These are phyloP conservation scores for Conoideocrella luteorostrata DNA, from an alignment of 2,329 filamentous ascomycete species.

Conservation along the genomic window DNA sequence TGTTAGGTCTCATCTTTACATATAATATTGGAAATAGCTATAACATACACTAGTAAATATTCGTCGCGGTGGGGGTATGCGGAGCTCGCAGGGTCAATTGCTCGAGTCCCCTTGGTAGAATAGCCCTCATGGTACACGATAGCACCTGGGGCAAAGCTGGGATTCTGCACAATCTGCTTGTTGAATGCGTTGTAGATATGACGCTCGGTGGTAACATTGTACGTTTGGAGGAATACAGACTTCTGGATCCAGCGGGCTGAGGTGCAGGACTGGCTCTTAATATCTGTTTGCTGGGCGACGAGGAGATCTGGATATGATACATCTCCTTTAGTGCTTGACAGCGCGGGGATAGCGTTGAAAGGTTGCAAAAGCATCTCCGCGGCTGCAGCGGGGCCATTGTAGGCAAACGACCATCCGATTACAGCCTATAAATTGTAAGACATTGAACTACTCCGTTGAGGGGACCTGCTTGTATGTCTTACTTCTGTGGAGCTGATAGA, in stretches of 20 bases:
- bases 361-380: constrained; percentile 15
- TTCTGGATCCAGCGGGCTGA: constrained; percentile 1
- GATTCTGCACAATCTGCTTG: background rate
- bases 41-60: constrained; percentile 13
- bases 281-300: constrained; percentile 1
- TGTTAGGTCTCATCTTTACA: background rate
- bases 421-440: constrained; percentile 11
- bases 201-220: constrained; percentile 18
- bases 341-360: constrained; percentile 16
- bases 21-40: too few species aligned
- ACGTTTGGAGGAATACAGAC: constrained; percentile 11
- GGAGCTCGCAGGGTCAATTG: constrained; percentile 7
- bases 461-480: constrained; percentile 7
- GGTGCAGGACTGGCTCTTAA: constrained; percentile 6
- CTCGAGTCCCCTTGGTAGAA: constrained; percentile 12
- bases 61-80: constrained; percentile 17
- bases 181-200: constrained; percentile 16
- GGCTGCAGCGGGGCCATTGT: constrained; percentile 14
- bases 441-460: too few species aligned
- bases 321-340: constrained; percentile 8
- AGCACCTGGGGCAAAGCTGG: constrained; percentile 11
- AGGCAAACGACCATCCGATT: constrained; percentile 18
- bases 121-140: constrained; percentile 20
- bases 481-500: background rate
- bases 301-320: constrained; percentile 14